Percentiles rank a stretch among this genome's conserved stretches.
Conservation (phyloP, 2,329 filamentous ascomycete species). For the Pochonia chlamydosporia region DNA sequence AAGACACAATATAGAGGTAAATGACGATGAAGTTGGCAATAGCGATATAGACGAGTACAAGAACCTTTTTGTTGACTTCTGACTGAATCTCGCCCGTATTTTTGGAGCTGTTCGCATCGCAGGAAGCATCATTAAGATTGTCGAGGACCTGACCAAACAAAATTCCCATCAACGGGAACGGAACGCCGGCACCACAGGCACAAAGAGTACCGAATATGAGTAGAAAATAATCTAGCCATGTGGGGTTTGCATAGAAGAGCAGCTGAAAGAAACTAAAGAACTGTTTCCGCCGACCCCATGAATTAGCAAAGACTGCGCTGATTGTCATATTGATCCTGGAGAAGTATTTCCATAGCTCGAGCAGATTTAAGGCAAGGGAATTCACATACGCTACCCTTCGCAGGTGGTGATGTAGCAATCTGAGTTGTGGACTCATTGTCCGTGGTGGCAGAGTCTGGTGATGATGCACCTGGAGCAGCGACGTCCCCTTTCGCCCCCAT, state of each 20-base stretch:
- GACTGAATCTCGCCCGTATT: slow-evolving; percentile 27
- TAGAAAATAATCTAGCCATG: slow-evolving; percentile 35
- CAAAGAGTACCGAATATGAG: slow-evolving; percentile 34
- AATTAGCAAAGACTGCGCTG: neutral
- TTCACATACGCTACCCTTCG: neutral
- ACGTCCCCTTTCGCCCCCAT: neutral
- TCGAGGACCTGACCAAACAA: slow-evolving; percentile 60
- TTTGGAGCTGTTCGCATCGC: slow-evolving; percentile 25
- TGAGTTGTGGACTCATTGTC: neutral
- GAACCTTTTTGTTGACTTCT: slow-evolving; percentile 50
- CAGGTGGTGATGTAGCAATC: neutral
- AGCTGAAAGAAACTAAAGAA: slow-evolving; percentile 34
- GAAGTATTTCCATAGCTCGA: neutral
- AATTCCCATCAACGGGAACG: slow-evolving; percentile 58
- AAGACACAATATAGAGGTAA: slow-evolving; percentile 58
- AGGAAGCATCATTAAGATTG: slow-evolving; percentile 53
- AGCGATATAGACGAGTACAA: slow-evolving; percentile 57
- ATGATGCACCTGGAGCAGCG: neutral
- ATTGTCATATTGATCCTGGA: neutral
- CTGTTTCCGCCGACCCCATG: neutral
- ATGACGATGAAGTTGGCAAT: slow-evolving; percentile 58
- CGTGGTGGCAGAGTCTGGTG: neutral
- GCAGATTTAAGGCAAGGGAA: neutral
- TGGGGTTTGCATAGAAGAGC: slow-evolving; percentile 39
- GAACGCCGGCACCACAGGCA: slow-evolving; percentile 53